Base-by-base conservation (phyloP, 495 filamentous ascomycete genomes). In the Viridothelium virens region DNA sequence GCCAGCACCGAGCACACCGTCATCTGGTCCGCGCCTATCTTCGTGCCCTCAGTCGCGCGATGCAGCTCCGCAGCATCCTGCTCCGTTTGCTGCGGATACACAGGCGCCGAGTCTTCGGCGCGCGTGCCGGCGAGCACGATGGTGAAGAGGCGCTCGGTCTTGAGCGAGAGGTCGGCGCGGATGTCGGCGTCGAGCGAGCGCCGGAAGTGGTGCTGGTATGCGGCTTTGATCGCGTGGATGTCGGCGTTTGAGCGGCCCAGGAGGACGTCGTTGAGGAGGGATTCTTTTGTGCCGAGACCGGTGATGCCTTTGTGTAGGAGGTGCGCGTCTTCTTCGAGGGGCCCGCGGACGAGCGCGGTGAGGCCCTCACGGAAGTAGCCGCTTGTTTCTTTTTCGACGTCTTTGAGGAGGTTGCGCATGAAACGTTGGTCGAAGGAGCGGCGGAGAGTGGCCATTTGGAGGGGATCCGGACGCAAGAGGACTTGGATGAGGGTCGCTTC, bases 241-340 rank as follows among this genome's bases (percentile, higher is more conserved):
- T 97, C 91, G 18, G 90, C 90, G 72, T 96, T 97, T 12, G 84
- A 87, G 31, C 92, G 83, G 11, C 88, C 83, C 3, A 97, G 84
- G 1, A 97, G 82, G 14, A 94, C 84, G 67, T 97, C 94, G 71
- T 95, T 91, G 39, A 97, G 82, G 2, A 92, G 77, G 70, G 79
- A 81, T 71, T 97, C 93, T 66, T 92, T 93, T 0, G 94, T 97
- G 25, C 94, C 94, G 3, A 85, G 70, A 2, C 93, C 91, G 16
- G 85, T 77, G 75, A 96, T 84, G 9, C 91, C 86, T 3, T 87
- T 79, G 68, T 85, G 75, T 11, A 89, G 77, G 44, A 82, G 80
- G 69, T 85, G 79, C 2, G 85, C 84, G 73, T 96, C 92, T 68
- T 89, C 79, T 47, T 80, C 74, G 6, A 95, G 75, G 0, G 93